Evolutionary conservation across 176 grass and related monocot genomes (phyloP).

Genomic region (Cymbopogon citratus): DNA sequence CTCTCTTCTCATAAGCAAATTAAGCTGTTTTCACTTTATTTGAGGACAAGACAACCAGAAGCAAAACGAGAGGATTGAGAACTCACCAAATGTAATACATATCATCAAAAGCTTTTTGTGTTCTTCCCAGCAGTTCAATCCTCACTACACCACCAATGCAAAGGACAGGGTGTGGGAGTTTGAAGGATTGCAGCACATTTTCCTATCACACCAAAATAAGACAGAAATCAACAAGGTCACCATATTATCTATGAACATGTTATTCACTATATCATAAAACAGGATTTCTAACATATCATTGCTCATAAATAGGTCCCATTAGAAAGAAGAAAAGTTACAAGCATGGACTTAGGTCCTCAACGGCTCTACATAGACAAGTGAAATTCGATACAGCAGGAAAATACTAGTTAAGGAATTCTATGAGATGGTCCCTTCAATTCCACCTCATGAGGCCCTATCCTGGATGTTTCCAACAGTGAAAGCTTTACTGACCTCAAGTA

Average conservation of each 20-base stretch:
- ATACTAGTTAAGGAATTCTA: not conserved
- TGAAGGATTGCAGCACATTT: slow-evolving; percentile 63
- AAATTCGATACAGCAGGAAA: not conserved
- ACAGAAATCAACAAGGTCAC: slow-evolving; percentile 12
- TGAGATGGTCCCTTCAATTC: not conserved
- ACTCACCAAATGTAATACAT: slow-evolving; percentile 85
- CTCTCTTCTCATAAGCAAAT: not conserved
- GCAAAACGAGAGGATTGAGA: not conserved
- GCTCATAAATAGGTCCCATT: not conserved
- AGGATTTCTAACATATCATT: not conserved
- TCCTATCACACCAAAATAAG: slow-evolving; percentile 39
- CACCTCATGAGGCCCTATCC: not conserved
- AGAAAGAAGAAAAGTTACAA: not conserved
- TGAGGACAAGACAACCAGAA: not conserved
- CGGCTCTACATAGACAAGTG: not conserved
- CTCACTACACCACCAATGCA: slow-evolving; percentile 78
- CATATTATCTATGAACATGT: not conserved
- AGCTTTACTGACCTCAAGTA: not conserved
- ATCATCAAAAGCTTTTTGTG: slow-evolving; percentile 46
- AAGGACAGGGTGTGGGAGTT: slow-evolving; percentile 52
- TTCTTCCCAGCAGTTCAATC: slow-evolving; percentile 63
- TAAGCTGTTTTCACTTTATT: not conserved
- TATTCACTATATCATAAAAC: not conserved
- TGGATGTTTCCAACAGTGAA: not conserved
- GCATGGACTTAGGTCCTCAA: not conserved